phyloP scores from a whole-genome alignment of 2,329 filamentous ascomycete species.

The Fusarium nisikadoi region DNA sequence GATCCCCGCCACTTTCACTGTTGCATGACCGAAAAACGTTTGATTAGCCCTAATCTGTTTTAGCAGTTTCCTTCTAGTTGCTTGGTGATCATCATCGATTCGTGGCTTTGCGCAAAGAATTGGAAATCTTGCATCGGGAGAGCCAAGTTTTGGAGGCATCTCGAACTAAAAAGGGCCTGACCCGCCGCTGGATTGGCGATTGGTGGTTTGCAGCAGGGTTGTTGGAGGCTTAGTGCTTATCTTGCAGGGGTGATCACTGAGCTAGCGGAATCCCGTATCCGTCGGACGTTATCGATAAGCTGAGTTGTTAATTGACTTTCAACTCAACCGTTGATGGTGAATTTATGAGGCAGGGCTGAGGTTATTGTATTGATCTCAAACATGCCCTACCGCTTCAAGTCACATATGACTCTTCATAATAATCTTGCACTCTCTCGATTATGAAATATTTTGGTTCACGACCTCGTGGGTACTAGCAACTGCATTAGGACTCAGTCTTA shows the following conservation, averaged over 20 bases:
- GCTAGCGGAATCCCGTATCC: constrained; percentile 2
- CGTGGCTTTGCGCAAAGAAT: rapidly evolving
- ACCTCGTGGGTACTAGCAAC: no score
- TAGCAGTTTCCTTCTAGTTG: rapidly evolving
- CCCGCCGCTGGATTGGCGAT: not conserved
- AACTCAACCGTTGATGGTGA: not conserved
- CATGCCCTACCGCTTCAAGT: no score
- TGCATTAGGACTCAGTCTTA: no score
- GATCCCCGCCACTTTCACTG: not conserved
- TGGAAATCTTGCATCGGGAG: not conserved
- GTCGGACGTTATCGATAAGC: not conserved
- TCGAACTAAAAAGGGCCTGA: not conserved
- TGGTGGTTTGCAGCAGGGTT: not conserved
- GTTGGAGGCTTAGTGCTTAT: constrained; percentile 9
- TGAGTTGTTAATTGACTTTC: not conserved
- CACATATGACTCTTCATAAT: no score
- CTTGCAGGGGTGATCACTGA: not conserved
- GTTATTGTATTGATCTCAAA: not conserved
- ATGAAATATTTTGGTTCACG: no score
- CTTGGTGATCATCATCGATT: rapidly evolving
- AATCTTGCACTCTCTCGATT: no score
- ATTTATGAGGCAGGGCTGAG: not conserved
- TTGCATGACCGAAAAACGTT: not conserved
- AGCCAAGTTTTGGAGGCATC: not conserved
- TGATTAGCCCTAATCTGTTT: not conserved